Evolutionary conservation across 164 flowering plant genomes (phyloP).

Genomic region (Dillenia suffruticosa): DNA sequence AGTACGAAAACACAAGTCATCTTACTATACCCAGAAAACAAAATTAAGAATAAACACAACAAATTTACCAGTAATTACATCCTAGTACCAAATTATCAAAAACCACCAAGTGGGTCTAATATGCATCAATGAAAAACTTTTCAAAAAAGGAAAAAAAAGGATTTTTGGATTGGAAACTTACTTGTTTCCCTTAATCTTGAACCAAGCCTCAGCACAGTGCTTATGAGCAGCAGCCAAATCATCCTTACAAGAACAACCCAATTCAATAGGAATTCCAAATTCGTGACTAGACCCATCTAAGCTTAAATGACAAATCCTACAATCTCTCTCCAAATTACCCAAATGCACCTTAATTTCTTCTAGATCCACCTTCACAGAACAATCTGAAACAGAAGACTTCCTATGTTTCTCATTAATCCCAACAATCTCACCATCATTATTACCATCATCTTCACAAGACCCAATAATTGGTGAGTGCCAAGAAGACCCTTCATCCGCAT

Average conservation of each 20-base stretch:
- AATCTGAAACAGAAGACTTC: conserved; percentile 30
- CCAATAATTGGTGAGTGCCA: conserved; percentile 32
- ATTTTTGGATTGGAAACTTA: conserved; percentile 14
- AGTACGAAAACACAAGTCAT: no score
- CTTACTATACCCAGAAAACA: no score
- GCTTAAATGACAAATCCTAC: conserved; percentile 68
- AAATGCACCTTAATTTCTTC: conserved; percentile 32
- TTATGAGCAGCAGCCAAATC: conserved; percentile 70
- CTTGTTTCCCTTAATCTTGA: conserved; percentile 66
- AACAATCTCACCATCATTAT: conserved; percentile 25
- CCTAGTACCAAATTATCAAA: no score
- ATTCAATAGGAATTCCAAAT: conserved; percentile 45
- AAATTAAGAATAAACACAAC: no score
- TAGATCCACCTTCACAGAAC: conserved; percentile 42
- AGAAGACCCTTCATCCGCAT: conserved; percentile 26
- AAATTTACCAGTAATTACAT: no score
- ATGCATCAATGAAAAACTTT: no score
- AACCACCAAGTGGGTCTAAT: no score
- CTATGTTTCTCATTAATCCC: conserved; percentile 22
- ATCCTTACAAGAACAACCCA: conserved; percentile 66
- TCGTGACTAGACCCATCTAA: conserved; percentile 40
- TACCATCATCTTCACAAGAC: background rate
- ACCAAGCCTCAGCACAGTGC: conserved; percentile 69
- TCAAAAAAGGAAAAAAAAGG: no score
- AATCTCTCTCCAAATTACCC: conserved; percentile 42